phyloP scores from a whole-genome alignment of 129 eudicot genomes.

The Lactuca saligna region DNA sequence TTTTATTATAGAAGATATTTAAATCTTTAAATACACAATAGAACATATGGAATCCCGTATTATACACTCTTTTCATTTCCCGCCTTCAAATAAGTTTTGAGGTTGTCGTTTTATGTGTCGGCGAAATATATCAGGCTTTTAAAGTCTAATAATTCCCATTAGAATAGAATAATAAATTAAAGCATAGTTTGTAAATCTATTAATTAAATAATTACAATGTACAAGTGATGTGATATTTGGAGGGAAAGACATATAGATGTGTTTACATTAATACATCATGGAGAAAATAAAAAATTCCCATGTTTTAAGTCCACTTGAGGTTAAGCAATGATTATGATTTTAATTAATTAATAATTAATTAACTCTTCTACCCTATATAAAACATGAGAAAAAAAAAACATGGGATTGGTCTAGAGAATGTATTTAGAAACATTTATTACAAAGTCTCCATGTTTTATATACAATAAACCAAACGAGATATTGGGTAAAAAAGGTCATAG shows the following conservation, averaged over 20 bases:
- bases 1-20: too few species aligned
- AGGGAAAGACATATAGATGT: constrained; percentile 11
- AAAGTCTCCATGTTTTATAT: neutral
- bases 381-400: neutral
- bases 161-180: neutral
- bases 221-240: constrained; percentile 12
- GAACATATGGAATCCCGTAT: neutral
- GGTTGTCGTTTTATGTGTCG: too few species aligned
- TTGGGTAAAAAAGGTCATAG: too few species aligned
- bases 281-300: constrained; percentile 22
- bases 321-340: constrained; percentile 23
- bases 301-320: constrained; percentile 32
- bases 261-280: constrained; percentile 24
- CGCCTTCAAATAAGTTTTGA: neutral
- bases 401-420: neutral
- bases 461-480: neutral
- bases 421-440: neutral
- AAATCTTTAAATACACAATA: too few species aligned
- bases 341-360: constrained; percentile 5
- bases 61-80: neutral
- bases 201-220: constrained; percentile 1
- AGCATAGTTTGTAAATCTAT: neutral
- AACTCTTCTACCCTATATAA: neutral
- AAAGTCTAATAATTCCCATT: neutral
- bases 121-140: neutral